Evolutionary conservation across 1,139 yeast species (phyloP), one percentile per base, ranked within the genome.

Genomic region (Nadsonia starkeyi-henricii): DNA sequence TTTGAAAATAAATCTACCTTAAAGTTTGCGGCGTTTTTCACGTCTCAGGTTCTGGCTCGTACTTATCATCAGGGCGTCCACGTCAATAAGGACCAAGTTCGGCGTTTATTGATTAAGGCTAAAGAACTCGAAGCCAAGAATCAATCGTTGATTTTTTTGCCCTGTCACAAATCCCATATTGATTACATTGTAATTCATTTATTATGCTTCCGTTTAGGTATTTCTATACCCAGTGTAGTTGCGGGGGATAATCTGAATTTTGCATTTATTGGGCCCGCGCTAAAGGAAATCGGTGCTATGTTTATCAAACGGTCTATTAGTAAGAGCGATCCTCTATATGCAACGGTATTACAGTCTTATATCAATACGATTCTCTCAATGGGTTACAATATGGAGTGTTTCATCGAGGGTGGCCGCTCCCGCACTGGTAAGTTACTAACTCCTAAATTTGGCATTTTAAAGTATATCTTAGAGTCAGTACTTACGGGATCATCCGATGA

Each of bases 221-320:
- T 79, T 52, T 69, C 81, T 12, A 62, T 73, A 13, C 85, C 85
- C 1, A 64, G 75, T 2, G 83, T 79, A 2, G 76, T 79, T 48
- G 85, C 85, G 1, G 85, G 85, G 7, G 84, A 79, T 50, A 79
- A 79, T 60, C 71, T 79, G 59, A 79, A 79, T 57, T 79, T 79
- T 48, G 78, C 83, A 1, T 65, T 79, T 13, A 70, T 79, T 49
- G 83, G 84, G 1, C 65, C 66, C 39, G 55, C 65, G 55, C 54
- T 65, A 45, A 57, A 67, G 46, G 65, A 67, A 45, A 66, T 65
- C 12, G 73, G 73, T 8, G 72, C 71, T n/a, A 61, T 68, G 60
- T 69, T 60, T 56, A 68, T 69, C 51, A 59, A 70, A 18, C 61
- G 73, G 20, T 61, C 67, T n/a, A 65, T 67, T 55, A 62, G 63